Evolutionary conservation across 805 yeast species (phyloP), one percentile per base, ranked within the genome.

Genomic region (Brettanomyces bruxellensis): DNA sequence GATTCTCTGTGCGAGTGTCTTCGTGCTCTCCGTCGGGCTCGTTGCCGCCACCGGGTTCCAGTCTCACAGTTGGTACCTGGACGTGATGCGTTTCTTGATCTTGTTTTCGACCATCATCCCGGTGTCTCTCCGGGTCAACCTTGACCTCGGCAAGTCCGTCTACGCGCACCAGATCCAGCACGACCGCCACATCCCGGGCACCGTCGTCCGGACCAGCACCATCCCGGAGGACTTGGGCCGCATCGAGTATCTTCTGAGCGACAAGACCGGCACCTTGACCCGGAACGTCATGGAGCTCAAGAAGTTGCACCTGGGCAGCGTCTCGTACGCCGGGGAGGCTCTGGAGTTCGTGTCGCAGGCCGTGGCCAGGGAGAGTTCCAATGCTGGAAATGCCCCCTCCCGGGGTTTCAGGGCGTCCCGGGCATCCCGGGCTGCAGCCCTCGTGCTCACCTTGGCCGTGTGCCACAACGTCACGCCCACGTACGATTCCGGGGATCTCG

Each of bases 381-480:
- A 18, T 2, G 2, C 18, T 18, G 18, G 18, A 18, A 18, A 18
- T 18, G 18, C 18, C 18, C n/a, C 36, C 12, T 34, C n/a, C 13
- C 12, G n/a, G n/a, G 36, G 36, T 34, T 34, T 34, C 52, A 55
- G 11, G 9, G 32, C 9, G 32, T 9, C 32, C 11, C 32, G 32
- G 32, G 32, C 39, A 63, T 61, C 5, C 62, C 73, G 14, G 73
- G 95, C 90, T 5, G 75, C 90, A 55, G 96, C 89, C 57, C 69
- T 93, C 51, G 78, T 89, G 1, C 64, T 79, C 0, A 86, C 96
- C 1, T 70, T 93, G 44, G 95, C 98, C 0, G 69, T 91, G n/a
- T 93, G 99, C 63, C 99, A 93, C 64, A 89, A 89, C 55, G 99
- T 93, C 28, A 95, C 99, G 0, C 99, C 99, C 1, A 81, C 95